Percentiles rank a stretch among this genome's conserved stretches.
phyloP scores from a whole-genome alignment of 768 basidiomycete species.

The Tylopilus sp. region DNA sequence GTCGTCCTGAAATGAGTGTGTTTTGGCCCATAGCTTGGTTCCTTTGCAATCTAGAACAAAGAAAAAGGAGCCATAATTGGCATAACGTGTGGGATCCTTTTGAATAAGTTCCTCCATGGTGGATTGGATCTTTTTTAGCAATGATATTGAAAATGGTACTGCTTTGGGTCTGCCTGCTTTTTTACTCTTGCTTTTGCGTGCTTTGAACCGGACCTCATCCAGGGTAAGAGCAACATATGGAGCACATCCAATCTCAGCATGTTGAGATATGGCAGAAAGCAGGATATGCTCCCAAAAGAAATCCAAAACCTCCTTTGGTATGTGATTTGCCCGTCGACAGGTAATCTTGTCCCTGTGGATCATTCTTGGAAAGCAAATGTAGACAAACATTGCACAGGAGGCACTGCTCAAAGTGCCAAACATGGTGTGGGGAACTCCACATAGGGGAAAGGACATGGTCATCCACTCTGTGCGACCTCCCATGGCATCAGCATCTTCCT shows the following conservation, averaged over 20 bases:
- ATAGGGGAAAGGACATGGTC: constrained; percentile 1
- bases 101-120: constrained; percentile 7
- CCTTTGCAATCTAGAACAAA: constrained; percentile 10
- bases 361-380: constrained; percentile 14
- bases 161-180: constrained; percentile 2
- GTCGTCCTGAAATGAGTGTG: not conserved
- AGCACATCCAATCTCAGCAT: not conserved
- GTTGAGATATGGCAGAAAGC: constrained; percentile 2
- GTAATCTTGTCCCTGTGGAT: constrained; percentile 7
- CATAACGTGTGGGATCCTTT: not conserved
- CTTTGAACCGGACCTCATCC: not conserved
- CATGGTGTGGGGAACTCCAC: not conserved
- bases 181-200: not conserved
- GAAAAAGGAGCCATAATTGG: constrained; percentile 13
- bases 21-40: not conserved
- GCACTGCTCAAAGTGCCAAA: not conserved
- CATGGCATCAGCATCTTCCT: not conserved
- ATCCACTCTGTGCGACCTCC: constrained; percentile 5
- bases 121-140: not conserved
- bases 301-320: constrained; percentile 10
- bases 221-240: not conserved
- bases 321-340: not conserved
- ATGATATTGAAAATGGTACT: constrained; percentile 3
- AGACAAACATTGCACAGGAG: not conserved
- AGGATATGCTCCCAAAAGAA: constrained; percentile 8